These are phyloP conservation scores for Aphanomyces invadans DNA, from an alignment of 352 stramenopile genomes.

Conservation along the genomic window DNA sequence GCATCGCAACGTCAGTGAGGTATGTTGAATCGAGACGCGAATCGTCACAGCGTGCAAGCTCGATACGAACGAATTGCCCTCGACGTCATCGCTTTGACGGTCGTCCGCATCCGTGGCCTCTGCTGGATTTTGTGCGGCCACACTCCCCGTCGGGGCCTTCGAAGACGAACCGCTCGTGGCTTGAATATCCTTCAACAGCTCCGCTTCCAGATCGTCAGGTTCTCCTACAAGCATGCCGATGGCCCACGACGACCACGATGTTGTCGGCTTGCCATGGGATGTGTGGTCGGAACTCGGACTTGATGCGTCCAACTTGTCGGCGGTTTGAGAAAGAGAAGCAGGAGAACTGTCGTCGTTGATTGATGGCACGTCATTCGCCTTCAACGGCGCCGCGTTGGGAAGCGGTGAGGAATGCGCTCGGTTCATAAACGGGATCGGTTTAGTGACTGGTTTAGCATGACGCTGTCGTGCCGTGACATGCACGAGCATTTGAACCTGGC, in stretches of 20 bases:
- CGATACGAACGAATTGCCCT: neutral
- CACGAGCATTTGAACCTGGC: conserved; percentile 73
- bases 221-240: conserved; percentile 1
- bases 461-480: conserved; percentile 31
- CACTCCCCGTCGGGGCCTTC: too few relatives aligned
- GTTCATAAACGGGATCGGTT: neutral
- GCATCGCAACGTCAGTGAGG: conserved; percentile 19
- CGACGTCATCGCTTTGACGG: neutral
- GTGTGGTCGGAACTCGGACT: neutral
- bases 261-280: neutral
- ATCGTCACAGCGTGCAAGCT: neutral
- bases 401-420: neutral
- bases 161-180: too few relatives aligned
- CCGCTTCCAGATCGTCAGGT: conserved; percentile 16
- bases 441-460: neutral
- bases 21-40: conserved; percentile 19
- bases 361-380: too few relatives aligned
- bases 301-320: too few relatives aligned
- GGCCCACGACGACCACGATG: conserved; percentile 16
- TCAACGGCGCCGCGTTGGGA: too few relatives aligned
- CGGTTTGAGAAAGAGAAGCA: too few relatives aligned
- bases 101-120: neutral
- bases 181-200: conserved; percentile 9
- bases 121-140: neutral
- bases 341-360: too few relatives aligned